Evolutionary conservation across 192 early-diverging fungal genomes (phyloP), one percentile per base, ranked within the genome.

Genomic region (Coemansia pectinata): DNA sequence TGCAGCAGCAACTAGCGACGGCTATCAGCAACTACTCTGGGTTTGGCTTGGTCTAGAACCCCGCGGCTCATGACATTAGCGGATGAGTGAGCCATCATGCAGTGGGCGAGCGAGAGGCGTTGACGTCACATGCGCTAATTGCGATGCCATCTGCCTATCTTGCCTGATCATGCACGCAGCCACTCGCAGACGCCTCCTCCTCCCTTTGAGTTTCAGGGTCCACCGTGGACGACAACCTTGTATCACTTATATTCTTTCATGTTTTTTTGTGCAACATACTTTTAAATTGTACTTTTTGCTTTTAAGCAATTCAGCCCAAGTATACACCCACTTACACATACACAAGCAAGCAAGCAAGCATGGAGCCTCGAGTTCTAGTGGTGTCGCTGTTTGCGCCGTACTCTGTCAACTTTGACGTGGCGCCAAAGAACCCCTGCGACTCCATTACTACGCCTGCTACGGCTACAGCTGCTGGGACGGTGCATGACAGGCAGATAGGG

Each of bases 11-110:
- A 29, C 71, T 98, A 66, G 45, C 94, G 21, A 95, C 91, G 4
- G 92, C 96, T 5, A 95, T 98, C 72, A 90, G 94, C 70, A 96
- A 98, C 67, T 89, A 91, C 19, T 90, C 93, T 74, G 96, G 95
- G 0, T 98, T 98, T 89, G 96, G 96, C 0, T 83, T 98, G 45
- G 91, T 95, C 2, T 98, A 86, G 76, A 39, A 1, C 27, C 2
- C 27, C 14, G 7, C 47, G 7, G 47, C 47, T 23, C 14, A 12
- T 25, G n/a, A 21, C n/a, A 21, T 25, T 6, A 21, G 17, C 14
- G 55, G 29, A 15, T 58, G 55, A 58, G 55, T 58, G 55, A 58
- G 55, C 31, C 27, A 29, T 33, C 55, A 33, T 33, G 27, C 55
- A 55, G 2, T 29, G 23, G 17, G 25, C 55, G 31, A 33, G 55